These are phyloP conservation scores for Gomphus bonarii DNA, from an alignment of 1,284 basidiomycete genomes.

Conservation along the genomic window DNA sequence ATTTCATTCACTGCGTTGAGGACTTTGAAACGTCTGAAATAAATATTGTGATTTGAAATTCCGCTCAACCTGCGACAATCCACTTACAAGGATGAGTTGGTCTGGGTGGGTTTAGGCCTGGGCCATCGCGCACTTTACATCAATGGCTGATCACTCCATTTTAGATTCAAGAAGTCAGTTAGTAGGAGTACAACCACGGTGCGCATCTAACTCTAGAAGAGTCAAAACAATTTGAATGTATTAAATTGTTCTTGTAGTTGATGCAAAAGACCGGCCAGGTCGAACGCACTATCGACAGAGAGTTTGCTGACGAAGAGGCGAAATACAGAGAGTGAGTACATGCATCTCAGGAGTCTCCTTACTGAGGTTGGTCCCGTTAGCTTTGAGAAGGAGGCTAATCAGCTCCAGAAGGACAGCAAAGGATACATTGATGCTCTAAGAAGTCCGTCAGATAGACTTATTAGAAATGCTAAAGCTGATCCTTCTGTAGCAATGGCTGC, in stretches of 20 bases:
- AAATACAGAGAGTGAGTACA: constrained; percentile 77
- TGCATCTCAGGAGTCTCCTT: constrained; percentile 1
- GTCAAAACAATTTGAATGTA: constrained; percentile 2
- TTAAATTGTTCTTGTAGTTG: constrained; percentile 35
- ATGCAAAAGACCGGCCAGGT: constrained; percentile 97
- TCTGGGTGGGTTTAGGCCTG: constrained; percentile 28
- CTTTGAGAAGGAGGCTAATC: constrained; percentile 88
- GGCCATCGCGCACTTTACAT: neutral
- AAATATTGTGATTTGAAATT: neutral
- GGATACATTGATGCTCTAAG: constrained; percentile 92
- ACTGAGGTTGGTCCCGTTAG: constrained; percentile 30
- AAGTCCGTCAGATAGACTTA: constrained; percentile 30
- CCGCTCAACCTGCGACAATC: neutral
- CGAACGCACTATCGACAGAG: constrained; percentile 88
- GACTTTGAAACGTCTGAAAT: too few relatives aligned
- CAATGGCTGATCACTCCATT: neutral
- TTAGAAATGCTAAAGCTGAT: neutral
- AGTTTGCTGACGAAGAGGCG: constrained; percentile 87
- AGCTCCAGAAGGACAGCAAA: constrained; percentile 93
- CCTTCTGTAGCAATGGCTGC: constrained; percentile 69
- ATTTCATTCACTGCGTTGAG: neutral
- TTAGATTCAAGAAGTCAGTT: constrained; percentile 89
- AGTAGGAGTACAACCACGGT: constrained; percentile 88
- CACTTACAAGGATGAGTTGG: constrained; percentile 35
- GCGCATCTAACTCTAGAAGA: constrained; percentile 16